phyloP scores from a whole-genome alignment of 164 flowering plant species.

The Magnolia changhungtana region DNA sequence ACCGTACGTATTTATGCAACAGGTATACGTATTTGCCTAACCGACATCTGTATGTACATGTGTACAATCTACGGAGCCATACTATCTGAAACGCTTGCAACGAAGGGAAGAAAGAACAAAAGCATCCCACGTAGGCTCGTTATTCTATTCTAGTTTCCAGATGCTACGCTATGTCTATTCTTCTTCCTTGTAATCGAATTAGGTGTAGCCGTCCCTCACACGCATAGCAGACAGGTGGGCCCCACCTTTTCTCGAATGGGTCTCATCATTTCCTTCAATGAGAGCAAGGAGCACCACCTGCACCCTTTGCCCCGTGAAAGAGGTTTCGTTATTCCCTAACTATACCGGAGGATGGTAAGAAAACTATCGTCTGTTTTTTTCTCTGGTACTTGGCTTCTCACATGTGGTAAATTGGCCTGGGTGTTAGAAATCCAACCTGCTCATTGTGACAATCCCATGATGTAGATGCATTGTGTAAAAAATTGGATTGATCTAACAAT shows the following conservation, averaged over 20 bases:
- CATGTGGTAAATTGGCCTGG: background rate
- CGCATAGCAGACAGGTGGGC: background rate
- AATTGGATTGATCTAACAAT: too few relatives aligned
- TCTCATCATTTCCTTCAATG: background rate
- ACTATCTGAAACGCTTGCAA: too few relatives aligned
- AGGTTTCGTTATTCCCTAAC: background rate
- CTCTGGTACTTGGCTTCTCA: background rate
- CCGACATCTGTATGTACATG: too few relatives aligned
- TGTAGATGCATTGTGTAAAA: background rate
- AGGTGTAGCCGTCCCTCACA: background rate
- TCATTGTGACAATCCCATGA: background rate
- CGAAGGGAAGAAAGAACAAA: too few relatives aligned
- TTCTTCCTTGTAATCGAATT: background rate
- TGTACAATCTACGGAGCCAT: too few relatives aligned
- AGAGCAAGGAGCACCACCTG: background rate
- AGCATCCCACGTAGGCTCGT: too few relatives aligned
- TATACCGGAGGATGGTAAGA: background rate
- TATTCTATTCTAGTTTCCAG: too few relatives aligned
- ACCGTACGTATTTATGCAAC: too few relatives aligned
- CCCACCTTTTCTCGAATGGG: background rate
- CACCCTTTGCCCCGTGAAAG: background rate
- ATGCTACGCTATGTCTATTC: too few relatives aligned
- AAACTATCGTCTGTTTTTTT: background rate
- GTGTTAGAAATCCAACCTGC: background rate
- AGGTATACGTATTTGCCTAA: too few relatives aligned